Evolutionary conservation across 495 filamentous ascomycete species (phyloP), one percentile per base, ranked within the genome.

Genomic region (Penicillium steckii): DNA sequence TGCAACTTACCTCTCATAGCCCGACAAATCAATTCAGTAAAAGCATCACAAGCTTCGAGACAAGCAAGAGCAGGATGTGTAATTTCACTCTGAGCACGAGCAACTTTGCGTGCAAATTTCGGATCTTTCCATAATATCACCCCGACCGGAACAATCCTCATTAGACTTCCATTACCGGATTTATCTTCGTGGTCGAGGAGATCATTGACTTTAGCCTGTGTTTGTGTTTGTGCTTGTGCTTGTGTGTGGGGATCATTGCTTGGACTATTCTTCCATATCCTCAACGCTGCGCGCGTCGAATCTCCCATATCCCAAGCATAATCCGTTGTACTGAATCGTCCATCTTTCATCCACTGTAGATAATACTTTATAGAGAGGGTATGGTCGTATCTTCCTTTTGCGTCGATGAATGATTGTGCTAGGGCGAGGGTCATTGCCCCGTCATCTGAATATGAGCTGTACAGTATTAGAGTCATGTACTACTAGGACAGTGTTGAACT

Each of bases 341-440:
- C 74, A 4, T 52, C 21, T 3, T 42, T 42, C 17, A 62, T 38
- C 77, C 77, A 79, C 6, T 62, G 52, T 2, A 73, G 30, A 35
- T 71, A 79, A 22, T 71, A 59, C 15, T 53, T 18, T 19, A 76
- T 62, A 9, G 71, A 64, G 0, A 65, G 46, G 1, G 44, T 46
- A n/a, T 65, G 60, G 18, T 56, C 50, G 41, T 72, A 75, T 4
- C 46, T 23, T 10, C 65, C 59, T 1, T 56, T 15, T 1, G 48
- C 60, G 27, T 71, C 66, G 44, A 71, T 62, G 25, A 79, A 60
- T 15, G 74, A 70, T 35, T 66, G 55, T 1, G 73, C 72, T 0
- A 80, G 68, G 37, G 73, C 77, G 3, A 80, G 61, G 4, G 75
- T 72, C 70, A 78, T 74, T 19, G 70, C 62, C 1, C 71, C 77